A percentile compares a stretch with the other conserved stretches of the same genome.
phyloP scores from a whole-genome alignment of 805 yeast genomes.

The Phaffomyces antillensis region DNA sequence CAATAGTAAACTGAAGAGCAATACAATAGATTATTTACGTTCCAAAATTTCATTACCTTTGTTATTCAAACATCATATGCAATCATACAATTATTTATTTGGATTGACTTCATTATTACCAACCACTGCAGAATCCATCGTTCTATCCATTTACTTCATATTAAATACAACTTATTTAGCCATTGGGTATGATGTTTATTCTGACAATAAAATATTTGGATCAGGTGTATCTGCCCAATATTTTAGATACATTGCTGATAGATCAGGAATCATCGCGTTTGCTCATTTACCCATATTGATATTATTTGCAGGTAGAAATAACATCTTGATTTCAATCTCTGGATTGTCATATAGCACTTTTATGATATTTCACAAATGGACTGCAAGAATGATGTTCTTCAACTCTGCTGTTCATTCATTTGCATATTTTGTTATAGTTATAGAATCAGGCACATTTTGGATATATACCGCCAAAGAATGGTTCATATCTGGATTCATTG shows the following conservation, averaged over 20 bases:
- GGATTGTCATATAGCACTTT: conserved; percentile 61
- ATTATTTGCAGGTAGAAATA: conserved; percentile 68
- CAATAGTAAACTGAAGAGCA: conserved; percentile 11
- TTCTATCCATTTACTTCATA: conserved; percentile 27
- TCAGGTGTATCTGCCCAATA: conserved; percentile 5
- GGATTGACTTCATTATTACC: conserved; percentile 17
- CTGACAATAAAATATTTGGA: conserved; percentile 16
- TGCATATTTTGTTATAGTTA: conserved; percentile 12
- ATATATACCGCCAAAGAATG: conserved; percentile 2
- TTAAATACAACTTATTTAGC: conserved; percentile 11
- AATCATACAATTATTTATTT: conserved; percentile 11
- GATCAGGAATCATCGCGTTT: conserved; percentile 24
- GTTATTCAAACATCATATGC: conserved; percentile 15
- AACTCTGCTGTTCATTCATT: conserved; percentile 41
- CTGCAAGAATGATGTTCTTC: conserved; percentile 39
- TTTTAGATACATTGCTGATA: conserved; percentile 12
- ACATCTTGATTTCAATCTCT: conserved; percentile 50
- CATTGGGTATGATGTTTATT: conserved; percentile 8
- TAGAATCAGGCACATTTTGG: background rate
- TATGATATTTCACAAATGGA: conserved; percentile 62
- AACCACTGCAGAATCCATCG: conserved; percentile 19
- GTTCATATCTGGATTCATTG: conserved; percentile 16
- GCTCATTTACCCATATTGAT: conserved; percentile 46
- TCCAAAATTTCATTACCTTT: conserved; percentile 15
- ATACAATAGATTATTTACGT: conserved; percentile 11